These are phyloP conservation scores for Liquidambar formosana DNA, from an alignment of 164 flowering plant species.

Conservation along the genomic window DNA sequence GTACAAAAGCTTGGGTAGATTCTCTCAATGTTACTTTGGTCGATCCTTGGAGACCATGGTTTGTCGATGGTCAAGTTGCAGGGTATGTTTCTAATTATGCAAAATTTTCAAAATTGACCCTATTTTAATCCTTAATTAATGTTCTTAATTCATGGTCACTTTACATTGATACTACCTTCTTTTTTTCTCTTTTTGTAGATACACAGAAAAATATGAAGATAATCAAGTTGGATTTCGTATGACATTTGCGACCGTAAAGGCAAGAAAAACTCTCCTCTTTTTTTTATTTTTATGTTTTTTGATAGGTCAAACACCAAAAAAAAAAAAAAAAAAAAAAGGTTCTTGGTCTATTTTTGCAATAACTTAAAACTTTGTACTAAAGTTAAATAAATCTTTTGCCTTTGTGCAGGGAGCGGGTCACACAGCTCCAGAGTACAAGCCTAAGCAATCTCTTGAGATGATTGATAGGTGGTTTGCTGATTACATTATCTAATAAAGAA, in stretches of 20 bases:
- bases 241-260: constrained; percentile 30
- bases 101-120: neutral
- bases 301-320: too few relatives aligned
- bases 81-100: constrained; percentile 16
- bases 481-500: neutral
- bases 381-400: neutral
- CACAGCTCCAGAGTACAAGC: constrained; percentile 41
- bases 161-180: neutral
- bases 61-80: constrained; percentile 24
- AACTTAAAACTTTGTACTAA: neutral
- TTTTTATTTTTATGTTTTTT: neutral
- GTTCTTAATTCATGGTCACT: neutral
- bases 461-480: constrained; percentile 31
- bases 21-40: constrained; percentile 13
- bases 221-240: neutral
- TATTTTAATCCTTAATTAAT: neutral
- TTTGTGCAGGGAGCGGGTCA: constrained; percentile 44
- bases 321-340: too few relatives aligned
- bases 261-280: neutral
- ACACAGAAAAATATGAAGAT: neutral
- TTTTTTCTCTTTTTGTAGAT: neutral
- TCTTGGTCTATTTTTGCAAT: too few relatives aligned
- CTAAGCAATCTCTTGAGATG: constrained; percentile 32
- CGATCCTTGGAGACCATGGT: constrained; percentile 25
- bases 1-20: constrained; percentile 21